Evolutionary conservation across 345 rosid genomes (phyloP).

Genomic region (Lumnitzera racemosa): DNA sequence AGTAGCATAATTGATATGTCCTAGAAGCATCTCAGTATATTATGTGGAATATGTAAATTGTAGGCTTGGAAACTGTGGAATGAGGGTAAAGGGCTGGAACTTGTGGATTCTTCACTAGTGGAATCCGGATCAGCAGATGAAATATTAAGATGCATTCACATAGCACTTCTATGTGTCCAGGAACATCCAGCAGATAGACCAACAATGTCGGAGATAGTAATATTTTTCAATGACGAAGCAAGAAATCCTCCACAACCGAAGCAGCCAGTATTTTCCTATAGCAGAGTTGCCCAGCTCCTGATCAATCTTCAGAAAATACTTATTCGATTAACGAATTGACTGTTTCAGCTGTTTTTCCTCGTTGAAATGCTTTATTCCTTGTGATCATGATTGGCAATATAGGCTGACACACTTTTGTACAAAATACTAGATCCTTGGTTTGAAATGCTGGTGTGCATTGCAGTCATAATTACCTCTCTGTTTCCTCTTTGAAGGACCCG

Average conservation of each 20-base stretch:
- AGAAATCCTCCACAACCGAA: slow-evolving; percentile 10
- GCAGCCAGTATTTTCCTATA: slow-evolving; percentile 17
- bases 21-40: background rate
- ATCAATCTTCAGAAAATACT: background rate
- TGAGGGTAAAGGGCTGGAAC: slow-evolving; percentile 28
- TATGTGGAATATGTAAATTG: background rate
- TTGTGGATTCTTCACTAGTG: slow-evolving; percentile 23
- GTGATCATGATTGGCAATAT: no score
- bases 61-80: slow-evolving; percentile 46
- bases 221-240: slow-evolving; percentile 8
- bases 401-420: no score
- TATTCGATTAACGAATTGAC: slow-evolving; percentile 8
- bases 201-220: slow-evolving; percentile 32
- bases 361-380: no score
- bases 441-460: no score
- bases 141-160: slow-evolving; percentile 32
- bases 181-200: slow-evolving; percentile 37
- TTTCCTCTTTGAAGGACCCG: no score
- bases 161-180: slow-evolving; percentile 41
- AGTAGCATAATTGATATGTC: no score
- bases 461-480: no score
- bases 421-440: no score
- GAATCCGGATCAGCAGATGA: slow-evolving; percentile 18
- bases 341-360: background rate
- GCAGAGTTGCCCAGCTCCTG: background rate